A percentile compares a stretch with the other conserved stretches of the same genome.
phyloP scores from a whole-genome alignment of 176 grass and related monocot species.

The Triticum turgidum region DNA sequence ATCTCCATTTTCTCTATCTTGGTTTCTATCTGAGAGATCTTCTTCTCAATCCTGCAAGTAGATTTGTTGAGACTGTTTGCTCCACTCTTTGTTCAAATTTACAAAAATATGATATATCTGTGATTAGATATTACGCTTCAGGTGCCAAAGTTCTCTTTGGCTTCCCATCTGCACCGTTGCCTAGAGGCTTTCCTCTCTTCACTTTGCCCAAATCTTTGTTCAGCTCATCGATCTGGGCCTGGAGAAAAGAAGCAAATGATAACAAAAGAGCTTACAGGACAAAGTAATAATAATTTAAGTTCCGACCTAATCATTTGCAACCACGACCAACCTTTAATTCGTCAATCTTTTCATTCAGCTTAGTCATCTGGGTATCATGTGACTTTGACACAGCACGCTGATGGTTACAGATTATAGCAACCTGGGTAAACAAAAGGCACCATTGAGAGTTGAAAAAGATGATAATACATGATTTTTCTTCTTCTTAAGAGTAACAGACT shows the following conservation, averaged over 20 bases:
- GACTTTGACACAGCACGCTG: constrained; percentile 94
- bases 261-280: neutral
- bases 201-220: constrained; percentile 72
- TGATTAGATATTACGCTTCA: constrained; percentile 55
- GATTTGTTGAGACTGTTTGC: constrained; percentile 26
- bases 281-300: neutral
- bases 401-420: constrained; percentile 99
- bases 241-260: constrained; percentile 25
- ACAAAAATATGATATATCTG: constrained; percentile 17
- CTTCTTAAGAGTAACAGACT: neutral
- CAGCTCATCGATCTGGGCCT: constrained; percentile 74
- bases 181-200: constrained; percentile 77
- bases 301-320: constrained; percentile 15
- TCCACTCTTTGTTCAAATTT: constrained; percentile 16
- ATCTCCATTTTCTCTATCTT: constrained; percentile 95
- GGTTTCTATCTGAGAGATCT: constrained; percentile 56
- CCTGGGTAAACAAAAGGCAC: constrained; percentile 47
- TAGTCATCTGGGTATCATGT: constrained; percentile 88
- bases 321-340: constrained; percentile 68
- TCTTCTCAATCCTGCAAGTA: constrained; percentile 85
- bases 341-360: constrained; percentile 90
- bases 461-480: constrained; percentile 23
- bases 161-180: constrained; percentile 83
- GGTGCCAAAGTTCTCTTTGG: constrained; percentile 75
- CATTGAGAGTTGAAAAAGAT: neutral